A percentile compares a stretch with the other conserved stretches of the same genome.
These are phyloP conservation scores for Adansonia gregorii DNA, from an alignment of 441 rosid genomes.

Conservation along the genomic window DNA sequence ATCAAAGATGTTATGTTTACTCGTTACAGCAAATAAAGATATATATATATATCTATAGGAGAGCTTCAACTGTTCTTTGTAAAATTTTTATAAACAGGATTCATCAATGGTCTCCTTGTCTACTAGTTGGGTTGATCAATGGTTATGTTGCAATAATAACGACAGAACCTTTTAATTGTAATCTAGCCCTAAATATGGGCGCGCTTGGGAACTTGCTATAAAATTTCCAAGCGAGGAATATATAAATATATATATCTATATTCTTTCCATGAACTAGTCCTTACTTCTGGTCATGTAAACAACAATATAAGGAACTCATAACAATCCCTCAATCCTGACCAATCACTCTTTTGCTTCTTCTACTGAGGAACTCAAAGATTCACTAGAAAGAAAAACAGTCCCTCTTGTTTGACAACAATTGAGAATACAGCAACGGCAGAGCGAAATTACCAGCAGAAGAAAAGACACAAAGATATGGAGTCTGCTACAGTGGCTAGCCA, in stretches of 20 bases:
- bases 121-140: too few species aligned
- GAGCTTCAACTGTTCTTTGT: too few species aligned
- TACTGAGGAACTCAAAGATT: not conserved
- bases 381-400: not conserved
- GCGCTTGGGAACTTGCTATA: not conserved
- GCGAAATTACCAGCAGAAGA: not conserved
- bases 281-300: not conserved
- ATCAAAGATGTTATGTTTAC: too few species aligned
- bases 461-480: not conserved
- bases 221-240: too few species aligned
- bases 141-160: too few species aligned
- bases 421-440: not conserved
- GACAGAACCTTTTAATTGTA: not conserved
- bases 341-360: not conserved
- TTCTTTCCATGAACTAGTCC: not conserved
- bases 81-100: too few species aligned
- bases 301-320: not conserved
- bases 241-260: not conserved
- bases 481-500: not conserved
- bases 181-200: not conserved
- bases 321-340: not conserved
- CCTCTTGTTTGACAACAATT: not conserved
- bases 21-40: too few species aligned
- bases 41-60: too few species aligned
- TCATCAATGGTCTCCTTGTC: too few species aligned